These are phyloP conservation scores for Lichtheimia ramosa DNA, from an alignment of 371 early-diverging fungal genomes.

Conservation along the genomic window DNA sequence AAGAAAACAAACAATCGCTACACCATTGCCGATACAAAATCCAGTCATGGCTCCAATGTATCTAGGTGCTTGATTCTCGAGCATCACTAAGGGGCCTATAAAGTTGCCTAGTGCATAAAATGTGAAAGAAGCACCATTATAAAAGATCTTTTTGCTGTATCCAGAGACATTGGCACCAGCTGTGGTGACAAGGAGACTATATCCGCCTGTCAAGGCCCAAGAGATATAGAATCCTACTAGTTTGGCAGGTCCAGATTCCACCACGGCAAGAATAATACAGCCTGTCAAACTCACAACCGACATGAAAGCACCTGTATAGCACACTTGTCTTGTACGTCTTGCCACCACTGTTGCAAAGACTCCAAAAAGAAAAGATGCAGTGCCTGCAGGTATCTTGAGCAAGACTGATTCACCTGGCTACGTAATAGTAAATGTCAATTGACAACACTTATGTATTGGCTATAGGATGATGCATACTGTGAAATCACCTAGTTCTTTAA, in stretches of 20 bases:
- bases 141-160: constrained; percentile 30
- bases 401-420: constrained; percentile 10
- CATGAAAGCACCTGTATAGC: constrained; percentile 11
- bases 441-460: background rate
- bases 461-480: constrained; percentile 1
- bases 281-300: constrained; percentile 5
- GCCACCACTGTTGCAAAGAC: constrained; percentile 8
- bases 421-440: background rate
- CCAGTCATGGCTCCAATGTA: constrained; percentile 27
- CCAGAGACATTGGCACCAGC: constrained; percentile 19
- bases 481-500: constrained; percentile 16
- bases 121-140: constrained; percentile 27
- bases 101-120: constrained; percentile 35
- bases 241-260: constrained; percentile 22
- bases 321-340: constrained; percentile 5
- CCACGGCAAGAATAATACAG: constrained; percentile 7
- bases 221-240: constrained; percentile 30
- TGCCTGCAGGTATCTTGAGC: constrained; percentile 13
- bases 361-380: constrained; percentile 3
- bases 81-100: constrained; percentile 33
- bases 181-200: constrained; percentile 8
- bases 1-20: constrained; percentile 22
- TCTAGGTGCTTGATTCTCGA: constrained; percentile 10
- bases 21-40: constrained; percentile 25
- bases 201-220: constrained; percentile 23